phyloP scores from a whole-genome alignment of 441 rosid genomes.

The Isatis lusitanica region DNA sequence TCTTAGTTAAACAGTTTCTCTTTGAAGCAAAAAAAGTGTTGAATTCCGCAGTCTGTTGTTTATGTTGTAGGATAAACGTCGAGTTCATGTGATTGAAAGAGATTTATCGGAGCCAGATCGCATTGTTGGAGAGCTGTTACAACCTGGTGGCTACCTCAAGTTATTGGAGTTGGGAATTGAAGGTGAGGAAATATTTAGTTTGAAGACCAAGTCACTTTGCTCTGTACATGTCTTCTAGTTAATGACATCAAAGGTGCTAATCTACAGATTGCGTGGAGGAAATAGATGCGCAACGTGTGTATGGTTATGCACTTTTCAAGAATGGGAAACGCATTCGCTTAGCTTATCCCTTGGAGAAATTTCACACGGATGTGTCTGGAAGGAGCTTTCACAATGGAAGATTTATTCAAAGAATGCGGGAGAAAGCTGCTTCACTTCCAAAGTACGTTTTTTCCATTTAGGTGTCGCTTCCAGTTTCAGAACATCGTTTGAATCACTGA shows the following conservation, averaged over 20 bases:
- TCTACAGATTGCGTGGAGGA: slow-evolving; percentile 74
- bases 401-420: slow-evolving; percentile 78
- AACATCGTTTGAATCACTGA: neutral
- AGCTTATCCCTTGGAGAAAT: slow-evolving; percentile 76
- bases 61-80: slow-evolving; percentile 65
- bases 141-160: slow-evolving; percentile 89
- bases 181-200: slow-evolving; percentile 41
- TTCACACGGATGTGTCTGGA: slow-evolving; percentile 70
- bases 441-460: slow-evolving; percentile 42
- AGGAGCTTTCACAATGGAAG: slow-evolving; percentile 92
- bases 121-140: slow-evolving; percentile 84
- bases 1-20: neutral
- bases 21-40: neutral
- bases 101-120: slow-evolving; percentile 82
- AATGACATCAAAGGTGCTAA: neutral
- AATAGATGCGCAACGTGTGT: slow-evolving; percentile 76
- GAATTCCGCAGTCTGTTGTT: neutral
- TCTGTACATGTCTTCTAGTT: neutral
- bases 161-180: slow-evolving; percentile 77
- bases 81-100: slow-evolving; percentile 77
- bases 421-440: slow-evolving; percentile 71
- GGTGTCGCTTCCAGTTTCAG: no score
- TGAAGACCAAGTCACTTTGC: neutral
- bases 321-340: slow-evolving; percentile 59
- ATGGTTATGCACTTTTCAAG: slow-evolving; percentile 84